Percentiles rank a stretch among this genome's conserved stretches.
Evolutionary conservation across 176 grass and related monocot genomes (phyloP).

Genomic region (Carex pumila): DNA sequence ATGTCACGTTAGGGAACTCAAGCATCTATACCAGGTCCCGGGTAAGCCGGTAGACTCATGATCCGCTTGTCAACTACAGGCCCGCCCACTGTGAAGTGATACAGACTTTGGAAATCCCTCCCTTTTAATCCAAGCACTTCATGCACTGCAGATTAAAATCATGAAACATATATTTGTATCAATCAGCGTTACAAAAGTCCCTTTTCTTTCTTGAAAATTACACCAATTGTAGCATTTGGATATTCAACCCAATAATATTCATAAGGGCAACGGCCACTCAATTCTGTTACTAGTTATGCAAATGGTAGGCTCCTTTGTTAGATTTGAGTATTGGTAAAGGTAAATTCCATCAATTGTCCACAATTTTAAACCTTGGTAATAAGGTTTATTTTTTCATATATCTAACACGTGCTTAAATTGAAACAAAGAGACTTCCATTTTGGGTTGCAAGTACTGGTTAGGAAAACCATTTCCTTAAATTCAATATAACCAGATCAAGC

Average conservation of each 20-base stretch:
- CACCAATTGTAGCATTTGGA: background rate
- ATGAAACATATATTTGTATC: background rate
- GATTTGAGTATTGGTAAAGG: background rate
- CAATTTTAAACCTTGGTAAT: background rate
- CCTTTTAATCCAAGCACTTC: slow-evolving; percentile 72
- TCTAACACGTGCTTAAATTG: background rate
- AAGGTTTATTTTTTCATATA: background rate
- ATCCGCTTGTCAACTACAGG: slow-evolving; percentile 72
- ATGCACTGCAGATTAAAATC: slow-evolving; percentile 55
- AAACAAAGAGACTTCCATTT: background rate
- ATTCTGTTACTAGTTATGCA: background rate
- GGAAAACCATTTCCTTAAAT: background rate
- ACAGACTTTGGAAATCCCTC: slow-evolving; percentile 81
- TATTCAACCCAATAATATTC: background rate
- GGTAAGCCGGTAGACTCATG: slow-evolving; percentile 84
- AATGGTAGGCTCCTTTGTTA: background rate
- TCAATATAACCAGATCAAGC: background rate
- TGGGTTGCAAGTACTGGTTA: background rate
- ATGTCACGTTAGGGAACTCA: slow-evolving; percentile 15
- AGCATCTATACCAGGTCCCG: slow-evolving; percentile 64
- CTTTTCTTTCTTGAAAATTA: background rate
- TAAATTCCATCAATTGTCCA: background rate
- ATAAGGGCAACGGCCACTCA: background rate
- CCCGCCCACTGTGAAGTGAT: slow-evolving; percentile 77
- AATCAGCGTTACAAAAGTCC: background rate